A percentile compares a stretch with the other conserved stretches of the same genome.
Conservation (phyloP, 2,329 filamentous ascomycete species). For the Huntiella decipiens region DNA sequence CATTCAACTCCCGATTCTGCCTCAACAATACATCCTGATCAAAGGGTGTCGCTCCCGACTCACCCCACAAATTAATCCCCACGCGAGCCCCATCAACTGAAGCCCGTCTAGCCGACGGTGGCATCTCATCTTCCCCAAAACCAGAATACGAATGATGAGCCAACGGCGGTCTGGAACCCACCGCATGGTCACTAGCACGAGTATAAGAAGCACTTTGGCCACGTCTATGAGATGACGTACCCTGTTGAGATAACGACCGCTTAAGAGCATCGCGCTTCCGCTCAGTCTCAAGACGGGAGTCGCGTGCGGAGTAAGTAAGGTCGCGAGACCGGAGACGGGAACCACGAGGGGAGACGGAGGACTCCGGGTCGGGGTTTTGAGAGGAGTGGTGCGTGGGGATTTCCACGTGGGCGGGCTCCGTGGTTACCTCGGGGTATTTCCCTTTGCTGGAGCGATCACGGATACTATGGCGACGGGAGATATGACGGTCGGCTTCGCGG, state of each 20-base stretch:
- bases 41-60: no score
- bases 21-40: slow-evolving; percentile 2
- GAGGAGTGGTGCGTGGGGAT: neutral
- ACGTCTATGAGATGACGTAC: neutral
- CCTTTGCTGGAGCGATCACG: neutral
- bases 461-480: neutral
- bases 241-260: slow-evolving; percentile 1
- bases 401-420: neutral
- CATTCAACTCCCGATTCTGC: neutral
- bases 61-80: neutral
- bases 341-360: neutral
- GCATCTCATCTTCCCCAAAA: neutral
- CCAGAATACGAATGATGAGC: neutral
- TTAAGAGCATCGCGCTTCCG: slow-evolving; percentile 2
- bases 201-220: neutral
- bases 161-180: neutral
- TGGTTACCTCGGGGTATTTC: neutral
- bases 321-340: neutral
- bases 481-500: neutral
- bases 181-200: neutral
- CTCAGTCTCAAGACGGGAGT: neutral
- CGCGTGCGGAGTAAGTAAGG: neutral
- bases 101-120: neutral
- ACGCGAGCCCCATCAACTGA: slow-evolving; percentile 1
- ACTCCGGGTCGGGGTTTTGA: neutral